Evolutionary conservation across 805 yeast species (phyloP), one percentile per base, ranked within the genome.

Genomic region (Candida lessepsii): DNA sequence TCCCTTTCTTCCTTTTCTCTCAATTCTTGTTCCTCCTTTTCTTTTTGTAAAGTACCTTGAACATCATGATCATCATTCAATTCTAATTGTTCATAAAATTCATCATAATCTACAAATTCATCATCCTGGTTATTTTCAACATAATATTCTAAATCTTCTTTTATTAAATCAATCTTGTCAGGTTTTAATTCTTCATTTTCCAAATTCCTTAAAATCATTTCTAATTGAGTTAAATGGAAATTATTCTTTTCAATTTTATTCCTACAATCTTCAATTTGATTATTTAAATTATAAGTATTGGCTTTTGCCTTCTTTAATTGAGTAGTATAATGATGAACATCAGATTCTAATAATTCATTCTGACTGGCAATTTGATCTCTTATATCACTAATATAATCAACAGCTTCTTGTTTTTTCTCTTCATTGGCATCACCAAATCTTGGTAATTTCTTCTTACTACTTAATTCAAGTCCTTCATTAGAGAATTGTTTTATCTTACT

Each of bases 401-500:
- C 70, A 21, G 86, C 80, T 35, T 86, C 95, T 39, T 73, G 76
- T 56, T 84, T 86, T 61, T 86, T 89, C 56, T 80, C 77, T 57
- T 86, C 91, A 47, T 80, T 83, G 9, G 95, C 93, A 57, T 86
- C 93, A 31, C 56, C 57, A 36, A 81, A 70, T 31, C 48, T 46
- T 29, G 49, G 48, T 35, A 44, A 48, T 38, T 51, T 44, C 28
- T 44, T 46, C 35, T 60, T 63, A 25, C 57, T 74, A 45, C 82
- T 80, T 57, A 80, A 78, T 37, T 85, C 87, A 47, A 91, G 71
- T 0, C 97, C 97, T 62, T 93, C 98, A 56, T 87, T 88, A 23
- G 93, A 81, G 59, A 86, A 91, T 38, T 96, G 96, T 62, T 91
- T 91, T 27, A 95, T 88, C 66, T 91, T 91, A 78, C 87, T 83